Conservation (phyloP, 2,329 filamentous ascomycete species). For the Fusarium dlaminii region DNA sequence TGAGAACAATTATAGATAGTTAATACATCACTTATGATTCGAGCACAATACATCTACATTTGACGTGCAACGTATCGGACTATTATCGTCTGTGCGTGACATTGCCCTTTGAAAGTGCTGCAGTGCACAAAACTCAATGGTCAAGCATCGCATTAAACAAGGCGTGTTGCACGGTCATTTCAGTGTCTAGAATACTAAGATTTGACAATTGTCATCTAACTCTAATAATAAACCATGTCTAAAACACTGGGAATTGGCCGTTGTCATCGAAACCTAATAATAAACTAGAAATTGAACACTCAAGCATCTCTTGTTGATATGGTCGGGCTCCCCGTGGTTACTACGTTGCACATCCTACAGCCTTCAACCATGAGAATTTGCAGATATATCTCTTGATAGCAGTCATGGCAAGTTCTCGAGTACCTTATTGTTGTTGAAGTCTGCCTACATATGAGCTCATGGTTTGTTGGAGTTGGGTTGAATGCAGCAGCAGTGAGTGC, state of each 20-base stretch:
- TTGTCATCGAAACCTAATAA: background rate
- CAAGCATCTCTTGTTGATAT: background rate
- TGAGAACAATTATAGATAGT: conserved; percentile 28
- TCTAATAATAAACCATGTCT: conserved; percentile 1
- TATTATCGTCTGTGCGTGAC: background rate
- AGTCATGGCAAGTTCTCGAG: background rate
- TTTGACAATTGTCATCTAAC: background rate
- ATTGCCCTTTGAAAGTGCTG: background rate
- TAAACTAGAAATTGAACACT: background rate
- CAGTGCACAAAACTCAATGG: conserved; percentile 4
- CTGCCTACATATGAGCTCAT: background rate
- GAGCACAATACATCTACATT: background rate
- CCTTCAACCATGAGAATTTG: background rate
- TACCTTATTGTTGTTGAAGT: background rate
- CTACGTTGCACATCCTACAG: background rate
- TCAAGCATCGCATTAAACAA: background rate
- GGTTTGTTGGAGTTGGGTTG: background rate
- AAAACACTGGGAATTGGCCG: background rate
- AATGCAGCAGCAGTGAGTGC: background rate
- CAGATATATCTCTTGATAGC: background rate
- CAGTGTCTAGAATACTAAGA: background rate
- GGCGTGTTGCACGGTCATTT: conserved; percentile 15
- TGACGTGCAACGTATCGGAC: background rate
- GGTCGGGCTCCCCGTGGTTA: background rate
- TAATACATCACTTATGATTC: conserved; percentile 19